These are phyloP conservation scores for Wallacemonas rigidus DNA, from an alignment of 208 protist species.

Conservation along the genomic window DNA sequence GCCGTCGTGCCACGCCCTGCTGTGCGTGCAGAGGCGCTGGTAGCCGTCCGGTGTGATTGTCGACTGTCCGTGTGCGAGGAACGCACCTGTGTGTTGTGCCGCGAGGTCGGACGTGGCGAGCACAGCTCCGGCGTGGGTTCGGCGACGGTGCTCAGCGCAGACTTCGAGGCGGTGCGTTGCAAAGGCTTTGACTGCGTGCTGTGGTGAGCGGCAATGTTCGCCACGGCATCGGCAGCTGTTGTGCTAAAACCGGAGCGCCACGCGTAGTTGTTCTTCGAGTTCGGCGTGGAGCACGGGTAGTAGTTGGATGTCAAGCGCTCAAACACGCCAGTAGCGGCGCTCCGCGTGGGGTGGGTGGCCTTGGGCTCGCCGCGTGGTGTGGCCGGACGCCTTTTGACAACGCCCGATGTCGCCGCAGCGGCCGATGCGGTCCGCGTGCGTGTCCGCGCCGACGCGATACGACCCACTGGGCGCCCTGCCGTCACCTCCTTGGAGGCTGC, in stretches of 20 bases:
- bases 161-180: background rate
- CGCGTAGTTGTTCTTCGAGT: slow-evolving; percentile 17
- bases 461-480: background rate
- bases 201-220: background rate
- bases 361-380: slow-evolving; percentile 6
- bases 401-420: background rate
- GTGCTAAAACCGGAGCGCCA: background rate
- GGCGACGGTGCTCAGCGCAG: background rate
- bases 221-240: background rate
- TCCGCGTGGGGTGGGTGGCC: background rate
- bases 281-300: slow-evolving; percentile 23
- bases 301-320: slow-evolving; percentile 48
- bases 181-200: background rate
- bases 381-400: background rate
- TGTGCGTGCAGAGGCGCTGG: background rate
- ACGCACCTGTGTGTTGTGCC: background rate
- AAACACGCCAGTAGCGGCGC: slow-evolving; percentile 25
- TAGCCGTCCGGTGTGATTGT: background rate
- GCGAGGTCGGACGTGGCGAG: slow-evolving; percentile 7
- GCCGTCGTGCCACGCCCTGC: slow-evolving; percentile 11
- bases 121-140: slow-evolving; percentile 7
- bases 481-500: background rate
- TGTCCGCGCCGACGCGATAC: background rate
- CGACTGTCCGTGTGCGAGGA: background rate
- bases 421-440: background rate